Base-by-base conservation (phyloP, 345 rosid genomes). In the Pistacia atlantica region DNA sequence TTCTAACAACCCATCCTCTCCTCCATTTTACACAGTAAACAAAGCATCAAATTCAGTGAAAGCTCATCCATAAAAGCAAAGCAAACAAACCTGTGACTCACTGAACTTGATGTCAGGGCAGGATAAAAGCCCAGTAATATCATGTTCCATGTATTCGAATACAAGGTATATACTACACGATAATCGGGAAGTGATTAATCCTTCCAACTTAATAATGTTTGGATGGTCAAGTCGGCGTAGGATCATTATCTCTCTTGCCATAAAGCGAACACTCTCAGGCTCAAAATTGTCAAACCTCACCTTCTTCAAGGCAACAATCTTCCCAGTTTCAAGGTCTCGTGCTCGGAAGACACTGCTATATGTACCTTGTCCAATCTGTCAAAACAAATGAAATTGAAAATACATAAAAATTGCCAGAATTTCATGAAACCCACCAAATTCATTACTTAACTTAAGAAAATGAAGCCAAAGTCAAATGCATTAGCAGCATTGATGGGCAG, bases 121-220 rank as follows among this genome's bases (percentile, higher is more conserved):
- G 80, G 98, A 86, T 77, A 93, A 68, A 77, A 96, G 97, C 72
- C 98, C 98, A 10, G 97, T 91, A 52, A 96, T 88, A 75, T 96
- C 99, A 80, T 96, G 99, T 80, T 96, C 99, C 99, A 96, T 96
- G 81, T 93, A 96, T 89, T 96, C 99, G 11, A 96, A 96, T 4
- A 96, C 99, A 11, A 96, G 97, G 81, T 90, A 95, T 52, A 96
- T 87, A 82, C 88, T 93, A 75, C 93, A 89, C 8, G 99, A 92
- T 22, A 93, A 79, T 75, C 90, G 84, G 0, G 99, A 96, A 74
- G 99, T 91, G 69, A 96, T 89, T 64, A 96, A 42, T 14, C 99
- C 99, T 0, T 96, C 91, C 81, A 93, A 83, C 72, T 96, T 96
- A 85, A 93, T 96, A 79, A 96, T 78, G 79, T 96, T 96, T 58